Conservation (phyloP, 208 protist genomes). For the Trypanosoma cruzi region DNA sequence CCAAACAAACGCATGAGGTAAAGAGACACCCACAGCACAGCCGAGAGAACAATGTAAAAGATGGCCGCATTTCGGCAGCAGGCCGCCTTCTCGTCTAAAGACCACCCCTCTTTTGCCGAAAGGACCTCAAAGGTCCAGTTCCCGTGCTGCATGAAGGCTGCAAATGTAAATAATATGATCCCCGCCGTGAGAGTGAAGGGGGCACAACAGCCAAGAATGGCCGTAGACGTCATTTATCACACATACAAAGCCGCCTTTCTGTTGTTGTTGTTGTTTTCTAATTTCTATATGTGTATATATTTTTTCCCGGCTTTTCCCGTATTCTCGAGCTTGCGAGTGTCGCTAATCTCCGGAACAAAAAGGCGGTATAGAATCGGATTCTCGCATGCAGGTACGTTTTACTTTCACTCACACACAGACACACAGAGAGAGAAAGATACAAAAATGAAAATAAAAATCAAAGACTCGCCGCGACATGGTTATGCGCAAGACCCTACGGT, state of each 20-base stretch:
- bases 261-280: too few relatives aligned
- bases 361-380: not conserved
- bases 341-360: too few relatives aligned
- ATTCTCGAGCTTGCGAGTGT: too few relatives aligned
- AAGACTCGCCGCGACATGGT: not conserved
- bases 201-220: conserved; percentile 30
- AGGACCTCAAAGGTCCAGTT: conserved; percentile 74
- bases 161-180: conserved; percentile 45
- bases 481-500: not conserved
- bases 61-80: conserved; percentile 52
- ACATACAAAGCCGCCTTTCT: not conserved
- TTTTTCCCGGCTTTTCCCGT: too few relatives aligned
- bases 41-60: conserved; percentile 48
- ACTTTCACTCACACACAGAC: not conserved
- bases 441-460: conserved; percentile 9
- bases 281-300: too few relatives aligned
- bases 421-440: conserved; percentile 12
- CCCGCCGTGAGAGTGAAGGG: conserved; percentile 39
- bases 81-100: conserved; percentile 44
- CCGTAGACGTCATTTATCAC: not conserved
- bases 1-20: not conserved
- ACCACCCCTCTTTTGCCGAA: conserved; percentile 64
- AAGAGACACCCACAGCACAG: conserved; percentile 32
- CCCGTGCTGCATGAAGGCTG: conserved; percentile 18
- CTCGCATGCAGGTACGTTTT: not conserved